Evolutionary conservation across 208 protist species (phyloP), one percentile per base, ranked within the genome.

Genomic region (Acanthamoeba sp.): DNA sequence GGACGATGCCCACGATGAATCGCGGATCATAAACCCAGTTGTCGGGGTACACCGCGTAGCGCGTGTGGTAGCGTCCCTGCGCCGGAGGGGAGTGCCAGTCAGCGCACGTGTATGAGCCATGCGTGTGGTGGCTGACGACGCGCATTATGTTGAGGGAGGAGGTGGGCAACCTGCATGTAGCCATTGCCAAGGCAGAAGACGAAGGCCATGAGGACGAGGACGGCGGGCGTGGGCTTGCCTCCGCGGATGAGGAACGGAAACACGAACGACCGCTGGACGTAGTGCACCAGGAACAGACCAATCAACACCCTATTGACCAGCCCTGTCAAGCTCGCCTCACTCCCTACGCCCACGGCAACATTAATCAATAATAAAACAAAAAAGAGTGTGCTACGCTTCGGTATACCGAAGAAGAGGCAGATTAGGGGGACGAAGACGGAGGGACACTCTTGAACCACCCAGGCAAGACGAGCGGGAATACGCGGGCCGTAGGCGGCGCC

Each of bases 141-240:
- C n/a, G n/a, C n/a, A n/a, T n/a, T n/a, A n/a, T 36, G 59, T 69
- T 69, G 59, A 0, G 1, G 59, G n/a, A 14, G 29, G n/a, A 34
- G 59, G 29, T 36, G n/a, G 5, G 59, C n/a, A 36, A 69, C 92
- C 45, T 96, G 95, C 69, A 96, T 34, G 88, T 95, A 97, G 40
- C 95, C 95, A 78, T 97, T 97, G 76, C 36, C 27, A 14, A 90
- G 6, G 87, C 96, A 97, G 42, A 97, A 97, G 16, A 84, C 4
- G 32, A 96, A 93, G 20, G 96, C 95, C 89, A 96, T 93, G 59
- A 97, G 32, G 38, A 95, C 55, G 22, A 96, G n/a, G 2, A 90
- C 14, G 16, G 96, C n/a, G 1, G 93, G 94, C 48, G 95, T 96
- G 24, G 82, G 82, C 62, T 97, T 97, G 84, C 69, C 71, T 7